Base-by-base conservation (phyloP, 306 rosid species). In the Dryas alaskensis region DNA sequence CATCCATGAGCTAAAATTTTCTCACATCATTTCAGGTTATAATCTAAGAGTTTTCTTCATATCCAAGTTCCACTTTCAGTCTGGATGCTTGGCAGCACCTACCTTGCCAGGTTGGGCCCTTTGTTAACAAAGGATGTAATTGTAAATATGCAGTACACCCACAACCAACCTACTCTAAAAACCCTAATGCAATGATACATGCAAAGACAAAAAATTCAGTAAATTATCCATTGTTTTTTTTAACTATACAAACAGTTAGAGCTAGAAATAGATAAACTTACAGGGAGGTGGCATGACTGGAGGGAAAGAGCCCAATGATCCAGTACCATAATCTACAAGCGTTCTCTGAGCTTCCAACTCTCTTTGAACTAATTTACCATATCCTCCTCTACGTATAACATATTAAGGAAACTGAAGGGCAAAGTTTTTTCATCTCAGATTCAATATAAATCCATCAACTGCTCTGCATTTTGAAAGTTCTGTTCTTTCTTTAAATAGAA, bases 341-440 rank as follows among this genome's bases (percentile, higher is more conserved):
- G 89, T 90, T 85, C 98, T 93, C 73, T 91, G 98, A 70, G 87
- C 97, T 89, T 93, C 98, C 67, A 91, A 87, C 87, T 93, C 97
- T 81, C 65, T 81, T 80, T 93, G 97, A 71, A 93, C 97, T 69
- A 93, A 80, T 75, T 93, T 93, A 46, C 98, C 98, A 73, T 89
- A 93, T 42, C 98, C 98, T 70, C 98, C 98, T 85, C 98, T 91
- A 76, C 97, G 96, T 93, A 76, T 68, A 39, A 42, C 74, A 67
- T 76, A 63, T 93, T 85, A 91, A 89, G 88, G 92, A 82, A 85
- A 66, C 83, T 49, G 86, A 75, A 65, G 39, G 57, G 48, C 3
- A 72, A 49, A 5, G 0, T 14, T 43, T 40, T 19, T 51, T 44
- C 43, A 70, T 60, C 65, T 50, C 54, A 31, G 4, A 65, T 47